Percentiles rank a stretch among this genome's conserved stretches.
Evolutionary conservation across 805 yeast species (phyloP).

Genomic region (Scheffersomyces ergatensis): DNA sequence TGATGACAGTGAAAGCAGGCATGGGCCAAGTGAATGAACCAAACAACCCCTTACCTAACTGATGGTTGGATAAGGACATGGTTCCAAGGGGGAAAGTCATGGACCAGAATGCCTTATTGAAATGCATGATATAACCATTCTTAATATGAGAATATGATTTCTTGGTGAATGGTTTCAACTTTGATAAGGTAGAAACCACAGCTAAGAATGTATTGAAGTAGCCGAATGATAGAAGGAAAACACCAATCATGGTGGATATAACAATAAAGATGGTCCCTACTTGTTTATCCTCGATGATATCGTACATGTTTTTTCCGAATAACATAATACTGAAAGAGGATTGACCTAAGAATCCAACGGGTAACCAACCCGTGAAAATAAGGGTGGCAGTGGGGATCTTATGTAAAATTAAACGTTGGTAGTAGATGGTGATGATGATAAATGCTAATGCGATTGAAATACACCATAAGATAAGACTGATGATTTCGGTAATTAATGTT

Average conservation of each 20-base stretch:
- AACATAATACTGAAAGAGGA: slow-evolving; percentile 68
- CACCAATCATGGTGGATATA: slow-evolving; percentile 31
- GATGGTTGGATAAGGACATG: slow-evolving; percentile 58
- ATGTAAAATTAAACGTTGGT: slow-evolving; percentile 56
- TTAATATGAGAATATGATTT: slow-evolving; percentile 17
- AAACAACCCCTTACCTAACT: slow-evolving; percentile 44
- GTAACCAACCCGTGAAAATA: slow-evolving; percentile 70
- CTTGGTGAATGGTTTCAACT: slow-evolving; percentile 32
- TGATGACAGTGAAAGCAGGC: slow-evolving; percentile 58
- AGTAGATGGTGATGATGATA: slow-evolving; percentile 52
- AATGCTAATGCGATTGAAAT: slow-evolving; percentile 64
- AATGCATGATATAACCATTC: slow-evolving; percentile 14
- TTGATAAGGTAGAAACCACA: slow-evolving; percentile 39
- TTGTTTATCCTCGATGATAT: slow-evolving; percentile 8
- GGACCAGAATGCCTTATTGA: slow-evolving; percentile 49
- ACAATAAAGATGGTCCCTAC: slow-evolving; percentile 12
- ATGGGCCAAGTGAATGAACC: slow-evolving; percentile 26
- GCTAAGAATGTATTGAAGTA: slow-evolving; percentile 46
- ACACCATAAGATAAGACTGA: slow-evolving; percentile 63
- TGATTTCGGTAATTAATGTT: slow-evolving; percentile 50
- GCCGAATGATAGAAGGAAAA: slow-evolving; percentile 54
- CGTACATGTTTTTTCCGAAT: slow-evolving; percentile 43
- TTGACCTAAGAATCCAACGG: slow-evolving; percentile 85
- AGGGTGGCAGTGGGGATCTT: slow-evolving; percentile 56
- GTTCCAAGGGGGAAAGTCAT: slow-evolving; percentile 91